A percentile compares a stretch with the other conserved stretches of the same genome.
Conservation (phyloP, 345 rosid species). For the Euphorbia peplus region DNA sequence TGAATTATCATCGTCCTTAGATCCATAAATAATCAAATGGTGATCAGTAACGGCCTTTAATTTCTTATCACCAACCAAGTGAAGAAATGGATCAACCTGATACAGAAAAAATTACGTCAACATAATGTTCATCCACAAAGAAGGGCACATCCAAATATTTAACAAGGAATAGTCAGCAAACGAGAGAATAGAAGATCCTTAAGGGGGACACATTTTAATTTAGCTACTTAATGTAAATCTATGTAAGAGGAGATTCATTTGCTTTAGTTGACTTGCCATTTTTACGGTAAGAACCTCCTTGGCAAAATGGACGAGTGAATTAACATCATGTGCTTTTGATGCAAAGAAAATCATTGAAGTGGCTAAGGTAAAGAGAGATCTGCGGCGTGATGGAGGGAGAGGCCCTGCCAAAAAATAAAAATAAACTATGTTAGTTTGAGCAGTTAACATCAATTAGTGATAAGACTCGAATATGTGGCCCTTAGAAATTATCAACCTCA, state of each 20-base stretch:
- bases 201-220: neutral
- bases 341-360: conserved; percentile 86
- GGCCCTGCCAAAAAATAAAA: conserved; percentile 52
- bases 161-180: neutral
- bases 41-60: conserved; percentile 49
- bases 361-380: conserved; percentile 83
- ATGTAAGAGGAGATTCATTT: conserved; percentile 3
- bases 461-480: neutral
- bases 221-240: conserved; percentile 9
- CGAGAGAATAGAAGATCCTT: neutral
- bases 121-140: neutral
- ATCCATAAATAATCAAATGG: conserved; percentile 47
- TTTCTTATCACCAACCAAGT: conserved; percentile 73
- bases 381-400: conserved; percentile 70
- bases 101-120: conserved; percentile 18
- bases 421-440: conserved; percentile 3
- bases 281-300: conserved; percentile 54
- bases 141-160: neutral
- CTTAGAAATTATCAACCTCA: neutral
- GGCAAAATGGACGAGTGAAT: conserved; percentile 49
- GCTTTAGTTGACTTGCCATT: conserved; percentile 39
- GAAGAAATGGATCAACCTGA: conserved; percentile 84
- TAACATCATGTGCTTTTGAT: conserved; percentile 63
- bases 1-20: conserved; percentile 61
- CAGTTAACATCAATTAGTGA: conserved; percentile 1